These are phyloP conservation scores for Lactarius akahatsu DNA, from an alignment of 768 basidiomycete genomes.

Conservation along the genomic window DNA sequence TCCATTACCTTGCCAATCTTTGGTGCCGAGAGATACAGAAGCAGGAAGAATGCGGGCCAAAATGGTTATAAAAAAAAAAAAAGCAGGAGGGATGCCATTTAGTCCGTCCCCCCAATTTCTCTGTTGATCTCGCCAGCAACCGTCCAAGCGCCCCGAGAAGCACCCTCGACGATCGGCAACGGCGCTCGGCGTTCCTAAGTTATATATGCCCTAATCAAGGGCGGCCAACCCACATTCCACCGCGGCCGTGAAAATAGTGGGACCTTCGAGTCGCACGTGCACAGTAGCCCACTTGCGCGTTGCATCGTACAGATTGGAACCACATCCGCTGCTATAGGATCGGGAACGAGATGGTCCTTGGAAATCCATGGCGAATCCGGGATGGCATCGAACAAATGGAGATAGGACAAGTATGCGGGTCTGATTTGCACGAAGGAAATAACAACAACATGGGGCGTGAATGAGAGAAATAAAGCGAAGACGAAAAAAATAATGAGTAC, in stretches of 20 bases:
- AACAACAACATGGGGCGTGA: background rate
- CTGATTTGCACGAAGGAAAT: background rate
- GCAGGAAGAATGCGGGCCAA: too few species aligned
- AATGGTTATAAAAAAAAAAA: too few species aligned
- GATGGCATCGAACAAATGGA: background rate
- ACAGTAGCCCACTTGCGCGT: background rate
- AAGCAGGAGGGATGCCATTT: too few species aligned
- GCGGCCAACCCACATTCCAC: background rate
- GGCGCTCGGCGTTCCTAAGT: too few species aligned
- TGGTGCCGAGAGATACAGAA: too few species aligned
- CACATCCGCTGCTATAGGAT: background rate
- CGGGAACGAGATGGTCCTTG: background rate
- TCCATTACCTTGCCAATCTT: too few species aligned
- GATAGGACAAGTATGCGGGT: background rate
- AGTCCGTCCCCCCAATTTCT: too few species aligned
- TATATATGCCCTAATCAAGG: background rate
- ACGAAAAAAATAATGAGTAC: background rate
- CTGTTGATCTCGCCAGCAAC: too few species aligned
- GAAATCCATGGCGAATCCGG: background rate
- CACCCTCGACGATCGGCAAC: background rate
- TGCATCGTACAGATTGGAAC: background rate
- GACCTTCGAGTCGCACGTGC: background rate
- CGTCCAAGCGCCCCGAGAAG: background rate
- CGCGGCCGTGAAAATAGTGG: too few species aligned
- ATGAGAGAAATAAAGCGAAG: background rate